Evolutionary conservation across 441 rosid genomes (phyloP).

Genomic region (Iberis amara): DNA sequence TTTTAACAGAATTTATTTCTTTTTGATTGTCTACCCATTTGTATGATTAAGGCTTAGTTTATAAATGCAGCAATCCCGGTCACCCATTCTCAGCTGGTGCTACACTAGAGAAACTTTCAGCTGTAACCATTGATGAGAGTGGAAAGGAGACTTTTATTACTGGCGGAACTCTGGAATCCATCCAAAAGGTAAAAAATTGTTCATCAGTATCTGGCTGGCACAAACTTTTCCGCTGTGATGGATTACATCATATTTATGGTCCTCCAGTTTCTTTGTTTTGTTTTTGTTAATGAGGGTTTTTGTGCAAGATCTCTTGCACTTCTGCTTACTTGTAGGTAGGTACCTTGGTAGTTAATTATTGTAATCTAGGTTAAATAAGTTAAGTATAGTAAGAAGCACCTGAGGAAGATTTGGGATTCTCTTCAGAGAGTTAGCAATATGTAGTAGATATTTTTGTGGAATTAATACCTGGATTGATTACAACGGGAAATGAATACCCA

Average conservation of each 20-base stretch:
- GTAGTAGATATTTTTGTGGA: conserved; percentile 14
- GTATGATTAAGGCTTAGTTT: conserved; percentile 24
- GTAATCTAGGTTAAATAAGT: conserved; percentile 17
- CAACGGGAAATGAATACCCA: conserved; percentile 21
- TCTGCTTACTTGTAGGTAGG: conserved; percentile 8
- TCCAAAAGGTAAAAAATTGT: conserved; percentile 60
- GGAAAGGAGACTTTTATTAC: conserved; percentile 91
- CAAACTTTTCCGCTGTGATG: conserved; percentile 19
- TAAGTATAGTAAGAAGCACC: conserved; percentile 19
- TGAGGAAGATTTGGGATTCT: conserved; percentile 12
- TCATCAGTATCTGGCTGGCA: conserved; percentile 2
- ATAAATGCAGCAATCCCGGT: conserved; percentile 70
- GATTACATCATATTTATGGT: conserved; percentile 8
- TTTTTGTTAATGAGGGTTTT: conserved; percentile 16
- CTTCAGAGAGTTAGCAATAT: conserved; percentile 19
- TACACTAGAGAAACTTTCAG: conserved; percentile 86
- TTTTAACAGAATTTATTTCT: conserved; percentile 17
- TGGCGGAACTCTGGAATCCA: conserved; percentile 66
- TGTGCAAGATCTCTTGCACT: conserved; percentile 17
- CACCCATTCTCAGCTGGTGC: conserved; percentile 91
- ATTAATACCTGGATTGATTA: conserved; percentile 16
- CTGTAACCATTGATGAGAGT: conserved; percentile 84
- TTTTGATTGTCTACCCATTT: conserved; percentile 18
- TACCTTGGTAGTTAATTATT: conserved; percentile 11
- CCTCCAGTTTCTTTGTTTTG: conserved; percentile 15